phyloP scores from a whole-genome alignment of 805 yeast species.

The Sugiyamaella americana region DNA sequence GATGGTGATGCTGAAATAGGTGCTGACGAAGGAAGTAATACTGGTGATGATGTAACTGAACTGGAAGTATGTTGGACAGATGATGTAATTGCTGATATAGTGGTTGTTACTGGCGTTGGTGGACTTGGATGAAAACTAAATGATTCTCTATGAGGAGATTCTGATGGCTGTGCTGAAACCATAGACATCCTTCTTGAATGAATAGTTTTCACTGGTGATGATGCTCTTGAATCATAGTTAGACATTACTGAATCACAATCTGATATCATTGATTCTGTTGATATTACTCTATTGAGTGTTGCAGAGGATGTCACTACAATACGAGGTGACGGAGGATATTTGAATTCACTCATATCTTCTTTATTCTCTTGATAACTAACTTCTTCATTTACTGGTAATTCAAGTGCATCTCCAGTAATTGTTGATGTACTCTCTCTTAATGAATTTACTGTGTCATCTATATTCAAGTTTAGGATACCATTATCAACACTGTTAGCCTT shows the following conservation, averaged over 20 bases:
- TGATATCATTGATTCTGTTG: not conserved
- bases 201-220: not conserved
- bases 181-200: conserved; percentile 8
- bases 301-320: not conserved
- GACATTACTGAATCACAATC: not conserved
- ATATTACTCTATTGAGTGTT: not conserved
- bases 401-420: no score
- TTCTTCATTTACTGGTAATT: not conserved
- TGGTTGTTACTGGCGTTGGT: conserved; percentile 8
- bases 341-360: not conserved
- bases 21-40: not conserved
- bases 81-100: not conserved
- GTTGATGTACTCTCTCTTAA: no score
- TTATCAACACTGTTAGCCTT: not conserved
- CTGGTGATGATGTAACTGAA: not conserved
- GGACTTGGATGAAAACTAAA: conserved; percentile 12
- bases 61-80: no score
- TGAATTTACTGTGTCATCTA: no score
- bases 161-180: conserved; percentile 1
- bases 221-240: no score
- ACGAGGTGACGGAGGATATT: not conserved
- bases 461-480: no score
- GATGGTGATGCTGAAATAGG: no score
- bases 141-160: not conserved
- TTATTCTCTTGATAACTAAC: not conserved